Conservation (phyloP, 2,329 filamentous ascomycete genomes). For the Coniochaeta sp. region DNA sequence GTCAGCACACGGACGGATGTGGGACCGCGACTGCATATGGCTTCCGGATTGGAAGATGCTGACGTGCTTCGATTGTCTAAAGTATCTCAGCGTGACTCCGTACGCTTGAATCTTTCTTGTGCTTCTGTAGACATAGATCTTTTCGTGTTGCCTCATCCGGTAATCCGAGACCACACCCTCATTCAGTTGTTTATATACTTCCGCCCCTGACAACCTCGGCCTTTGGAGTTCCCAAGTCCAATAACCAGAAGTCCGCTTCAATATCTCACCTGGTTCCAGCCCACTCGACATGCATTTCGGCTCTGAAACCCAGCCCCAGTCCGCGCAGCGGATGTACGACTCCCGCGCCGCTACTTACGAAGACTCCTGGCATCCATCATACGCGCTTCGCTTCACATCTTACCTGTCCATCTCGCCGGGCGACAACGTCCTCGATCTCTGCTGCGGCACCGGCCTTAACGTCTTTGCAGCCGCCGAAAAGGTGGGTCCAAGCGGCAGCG, state of each 20-base stretch:
- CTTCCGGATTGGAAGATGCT: background rate
- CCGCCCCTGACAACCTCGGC: too few relatives aligned
- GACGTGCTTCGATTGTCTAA: background rate
- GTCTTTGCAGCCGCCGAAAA: background rate
- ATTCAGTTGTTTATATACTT: too few relatives aligned
- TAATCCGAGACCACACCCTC: background rate
- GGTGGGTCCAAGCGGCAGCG: background rate
- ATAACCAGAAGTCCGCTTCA: too few relatives aligned
- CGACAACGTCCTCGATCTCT: conserved; percentile 7
- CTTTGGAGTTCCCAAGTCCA: too few relatives aligned
- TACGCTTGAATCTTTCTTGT: background rate
- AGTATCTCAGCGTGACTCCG: background rate
- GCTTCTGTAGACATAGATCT: background rate
- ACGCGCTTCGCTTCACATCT: background rate
- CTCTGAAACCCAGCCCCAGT: background rate
- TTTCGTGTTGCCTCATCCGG: background rate
- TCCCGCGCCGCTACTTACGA: background rate
- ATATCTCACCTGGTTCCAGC: background rate
- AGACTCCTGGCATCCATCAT: background rate
- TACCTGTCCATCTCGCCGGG: background rate
- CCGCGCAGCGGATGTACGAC: background rate
- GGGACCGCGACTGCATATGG: background rate
- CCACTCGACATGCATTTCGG: background rate
- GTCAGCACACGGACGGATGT: background rate
- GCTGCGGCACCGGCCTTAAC: conserved; percentile 12